Conservation (phyloP, 257 asterid genomes). For the Nicotiana attenuata region DNA sequence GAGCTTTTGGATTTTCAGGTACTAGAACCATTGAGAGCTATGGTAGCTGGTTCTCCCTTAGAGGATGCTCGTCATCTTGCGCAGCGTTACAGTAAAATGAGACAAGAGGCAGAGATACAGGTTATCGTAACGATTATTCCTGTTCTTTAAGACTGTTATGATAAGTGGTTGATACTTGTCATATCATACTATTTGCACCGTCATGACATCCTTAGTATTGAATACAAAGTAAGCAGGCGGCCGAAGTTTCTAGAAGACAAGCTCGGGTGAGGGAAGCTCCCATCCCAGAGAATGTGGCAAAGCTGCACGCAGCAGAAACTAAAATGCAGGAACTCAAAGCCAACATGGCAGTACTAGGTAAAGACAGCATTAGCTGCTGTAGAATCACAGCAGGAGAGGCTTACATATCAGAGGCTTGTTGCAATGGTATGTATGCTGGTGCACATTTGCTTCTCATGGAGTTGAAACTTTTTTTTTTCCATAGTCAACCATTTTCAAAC, state of each 20-base stretch:
- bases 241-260: conserved; percentile 86
- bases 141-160: background rate
- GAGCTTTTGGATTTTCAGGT: conserved; percentile 42
- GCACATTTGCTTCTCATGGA: conserved; percentile 1
- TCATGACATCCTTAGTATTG: background rate
- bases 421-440: conserved; percentile 55
- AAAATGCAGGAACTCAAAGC: conserved; percentile 92
- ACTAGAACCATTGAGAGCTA: conserved; percentile 87
- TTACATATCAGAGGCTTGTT: conserved; percentile 88
- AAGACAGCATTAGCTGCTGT: conserved; percentile 95
- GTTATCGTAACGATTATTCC: conserved; percentile 29
- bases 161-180: background rate
- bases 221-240: conserved; percentile 51
- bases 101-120: conserved; percentile 98
- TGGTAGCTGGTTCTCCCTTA: conserved; percentile 71
- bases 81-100: conserved; percentile 91
- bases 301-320: conserved; percentile 83
- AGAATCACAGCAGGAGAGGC: conserved; percentile 95
- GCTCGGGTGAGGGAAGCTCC: conserved; percentile 96
- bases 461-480: background rate
- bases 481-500: conserved; percentile 2
- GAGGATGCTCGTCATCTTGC: conserved; percentile 99
- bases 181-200: background rate
- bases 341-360: conserved; percentile 93
- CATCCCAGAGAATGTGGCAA: conserved; percentile 85